phyloP scores from a whole-genome alignment of 2,329 filamentous ascomycete species.

The Aspergillus novofumigatus region DNA sequence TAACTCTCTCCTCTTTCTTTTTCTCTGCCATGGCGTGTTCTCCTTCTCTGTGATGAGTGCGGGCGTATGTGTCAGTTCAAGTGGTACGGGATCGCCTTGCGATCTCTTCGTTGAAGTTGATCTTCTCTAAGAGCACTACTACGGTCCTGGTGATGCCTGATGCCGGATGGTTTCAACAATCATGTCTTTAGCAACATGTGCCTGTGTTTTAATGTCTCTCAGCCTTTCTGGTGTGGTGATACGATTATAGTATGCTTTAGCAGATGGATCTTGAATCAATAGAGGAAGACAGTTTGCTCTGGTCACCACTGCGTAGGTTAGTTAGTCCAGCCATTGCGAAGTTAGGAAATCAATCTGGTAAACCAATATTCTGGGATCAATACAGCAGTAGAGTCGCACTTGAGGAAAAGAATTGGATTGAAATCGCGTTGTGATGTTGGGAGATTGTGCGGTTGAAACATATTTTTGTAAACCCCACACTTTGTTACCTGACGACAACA shows the following conservation, averaged over 20 bases:
- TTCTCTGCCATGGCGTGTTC: not conserved
- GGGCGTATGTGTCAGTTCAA: not conserved
- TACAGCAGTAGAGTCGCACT: not conserved
- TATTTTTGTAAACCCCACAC: not conserved
- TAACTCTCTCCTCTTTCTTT: not conserved
- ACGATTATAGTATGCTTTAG: not conserved
- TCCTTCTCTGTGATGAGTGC: not conserved
- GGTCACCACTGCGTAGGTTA: not conserved
- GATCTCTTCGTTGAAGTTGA: not conserved
- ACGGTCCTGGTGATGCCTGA: not conserved
- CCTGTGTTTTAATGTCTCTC: not conserved
- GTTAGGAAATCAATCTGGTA: not conserved
- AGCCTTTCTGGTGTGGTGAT: not conserved
- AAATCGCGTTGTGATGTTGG: not conserved
- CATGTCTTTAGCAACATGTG: not conserved
- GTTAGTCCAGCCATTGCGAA: not conserved
- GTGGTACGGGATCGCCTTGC: not conserved
- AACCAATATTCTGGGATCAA: not conserved
- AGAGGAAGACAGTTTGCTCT: not conserved
- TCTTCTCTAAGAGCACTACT: not conserved
- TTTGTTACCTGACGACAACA: not conserved
- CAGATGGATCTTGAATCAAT: not conserved
- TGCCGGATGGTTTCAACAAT: not conserved
- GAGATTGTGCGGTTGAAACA: not conserved
- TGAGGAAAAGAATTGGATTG: not conserved